Conservation (phyloP, 768 basidiomycete genomes). For the Leccinellum albellum region DNA sequence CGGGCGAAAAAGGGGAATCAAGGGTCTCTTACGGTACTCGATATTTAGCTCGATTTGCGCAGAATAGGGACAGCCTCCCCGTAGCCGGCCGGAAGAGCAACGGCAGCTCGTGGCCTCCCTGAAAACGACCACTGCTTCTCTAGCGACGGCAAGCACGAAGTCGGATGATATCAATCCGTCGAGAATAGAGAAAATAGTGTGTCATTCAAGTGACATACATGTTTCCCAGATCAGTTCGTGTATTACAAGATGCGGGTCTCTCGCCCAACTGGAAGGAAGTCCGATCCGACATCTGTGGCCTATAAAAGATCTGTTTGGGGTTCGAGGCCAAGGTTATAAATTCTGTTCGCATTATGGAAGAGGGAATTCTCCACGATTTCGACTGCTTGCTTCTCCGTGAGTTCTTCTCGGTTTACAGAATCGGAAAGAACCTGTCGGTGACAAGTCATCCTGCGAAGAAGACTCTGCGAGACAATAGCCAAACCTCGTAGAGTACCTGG, state of each 20-base stretch:
- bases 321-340: slow-evolving; percentile 56
- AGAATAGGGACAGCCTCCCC: no score
- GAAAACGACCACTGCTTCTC: no score
- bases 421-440: slow-evolving; percentile 51
- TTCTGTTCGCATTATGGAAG: slow-evolving; percentile 62
- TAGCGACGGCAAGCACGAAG: no score
- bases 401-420: slow-evolving; percentile 43
- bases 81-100: no score
- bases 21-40: no score
- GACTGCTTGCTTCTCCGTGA: slow-evolving; percentile 54
- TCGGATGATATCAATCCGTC: not conserved
- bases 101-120: no score
- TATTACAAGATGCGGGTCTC: not conserved
- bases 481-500: slow-evolving; percentile 56
- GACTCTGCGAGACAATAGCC: not conserved
- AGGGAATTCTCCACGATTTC: slow-evolving; percentile 51
- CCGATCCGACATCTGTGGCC: not conserved
- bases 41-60: no score
- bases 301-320: slow-evolving; percentile 21
- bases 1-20: no score
- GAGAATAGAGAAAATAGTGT: not conserved
- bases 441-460: slow-evolving; percentile 45
- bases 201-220: not conserved
- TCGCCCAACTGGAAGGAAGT: not conserved
- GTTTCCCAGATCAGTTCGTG: not conserved